Evolutionary conservation across 2,329 filamentous ascomycete genomes (phyloP), one percentile per base, ranked within the genome.

Genomic region (Pleurostoma richardsiae): DNA sequence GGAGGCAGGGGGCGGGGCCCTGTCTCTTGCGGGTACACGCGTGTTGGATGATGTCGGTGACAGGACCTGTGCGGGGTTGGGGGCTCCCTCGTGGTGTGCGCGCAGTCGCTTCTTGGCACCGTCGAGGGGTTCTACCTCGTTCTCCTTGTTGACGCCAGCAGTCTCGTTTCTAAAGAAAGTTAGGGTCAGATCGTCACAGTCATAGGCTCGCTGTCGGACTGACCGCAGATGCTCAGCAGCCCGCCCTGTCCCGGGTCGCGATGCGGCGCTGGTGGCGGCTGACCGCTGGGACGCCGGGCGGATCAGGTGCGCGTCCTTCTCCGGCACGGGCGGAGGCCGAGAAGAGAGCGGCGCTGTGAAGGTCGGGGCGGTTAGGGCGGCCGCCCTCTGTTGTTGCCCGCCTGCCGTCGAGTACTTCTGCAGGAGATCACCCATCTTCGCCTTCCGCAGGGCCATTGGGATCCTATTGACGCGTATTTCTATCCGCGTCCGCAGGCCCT

Each of bases 391-490:
- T 44, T 73, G 69, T 46, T 75, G 66, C 30, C 73, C 67, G 19
- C 19, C 19, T 19, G 19, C 19, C n/a, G 67, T 49, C 10, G 56
- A 49, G 54, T 71, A 71, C 54, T 72, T 80, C 42, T 67, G 60
- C 10, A 91, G 64, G 6, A 97, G 74, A 40, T 96, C 91, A 47
- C 83, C 83, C 77, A 99, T 92, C 48, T 82, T 95, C 51, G 82
- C 77, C 59, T 86, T 88, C 49, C 92, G 84, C 52, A 96, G 70
- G 11, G 84, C 78, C 56, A 82, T 79, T 6, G 94, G 94, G 44
- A 97, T 94, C 45, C 94, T 85, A 63, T 96, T 96, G 64, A 97
- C 80, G 68, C 94, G 88, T 70, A 95, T 87, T 66, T 96, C 91
- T 44, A 99, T 85, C 51, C 92, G 85, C 50, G 90, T 85, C 51